Evolutionary conservation across 345 rosid species (phyloP), one percentile per base, ranked within the genome.

Genomic region (Linum usitatissimum): DNA sequence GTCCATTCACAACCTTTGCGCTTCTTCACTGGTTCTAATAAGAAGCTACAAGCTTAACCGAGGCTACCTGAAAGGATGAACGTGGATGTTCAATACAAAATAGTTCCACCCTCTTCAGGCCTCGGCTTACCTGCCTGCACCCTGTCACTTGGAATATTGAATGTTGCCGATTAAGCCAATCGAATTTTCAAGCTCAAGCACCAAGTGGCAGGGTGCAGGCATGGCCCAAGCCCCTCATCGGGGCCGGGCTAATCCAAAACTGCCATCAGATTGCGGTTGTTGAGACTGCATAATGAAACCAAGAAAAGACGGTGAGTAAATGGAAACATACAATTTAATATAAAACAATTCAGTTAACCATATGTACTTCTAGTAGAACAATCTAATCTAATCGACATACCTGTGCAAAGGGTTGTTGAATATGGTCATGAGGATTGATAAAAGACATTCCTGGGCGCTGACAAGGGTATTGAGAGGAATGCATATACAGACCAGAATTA

Each of bases 241-340:
- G 88, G 95, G 95, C 88, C 91, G 95, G 80, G 95, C 91, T 71
- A 85, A 79, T 73, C 86, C 95, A 78, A 81, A 85, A 83, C 80
- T 83, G 19, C 85, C 75, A 71, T 87, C 88, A 71, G 79, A 75
- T 75, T 81, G 95, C 68, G 81, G 95, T 73, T 84, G 83, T 71
- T 75, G 83, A 68, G 79, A 74, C 85, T 78, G 79, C 65, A 79
- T 2, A 70, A 53, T 2, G 30, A 65, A 28, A 70, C 61, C 53
- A 64, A 3, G 57, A n/a, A 13, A 14, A 9, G 30, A 53, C 12
- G 15, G 20, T 36, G 45, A 51, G 30, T 6, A 28, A 13, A 23
- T 63, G 4, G 56, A 63, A 17, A 66, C 60, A 66, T 34, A 53
- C 56, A 51, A 53, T n/a, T n/a, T 23, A 18, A 54, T 54, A 19